Conservation (phyloP, 1,284 basidiomycete genomes). For the Apiotrichum montevideense region DNA sequence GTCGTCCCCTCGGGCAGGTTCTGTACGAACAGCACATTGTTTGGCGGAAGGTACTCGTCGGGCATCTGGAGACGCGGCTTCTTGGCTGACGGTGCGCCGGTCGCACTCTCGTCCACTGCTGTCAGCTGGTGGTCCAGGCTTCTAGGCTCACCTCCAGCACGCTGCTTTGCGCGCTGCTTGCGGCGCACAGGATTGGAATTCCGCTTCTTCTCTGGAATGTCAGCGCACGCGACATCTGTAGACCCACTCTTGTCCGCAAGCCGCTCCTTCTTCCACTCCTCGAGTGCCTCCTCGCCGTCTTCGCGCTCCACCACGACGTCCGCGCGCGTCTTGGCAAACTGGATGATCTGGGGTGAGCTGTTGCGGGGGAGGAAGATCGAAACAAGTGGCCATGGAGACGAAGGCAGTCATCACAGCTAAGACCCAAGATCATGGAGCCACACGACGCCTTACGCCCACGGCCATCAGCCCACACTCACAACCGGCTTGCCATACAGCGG, state of each 20-base stretch:
- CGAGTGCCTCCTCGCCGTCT: constrained; percentile 59
- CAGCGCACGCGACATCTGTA: not conserved
- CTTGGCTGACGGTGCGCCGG: constrained; percentile 41
- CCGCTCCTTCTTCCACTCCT: constrained; percentile 67
- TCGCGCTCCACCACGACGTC: constrained; percentile 78
- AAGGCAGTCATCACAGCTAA: too few relatives aligned
- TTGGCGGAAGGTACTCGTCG: constrained; percentile 98
- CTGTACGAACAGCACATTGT: constrained; percentile 98
- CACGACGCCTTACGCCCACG: not conserved
- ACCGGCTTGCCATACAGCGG: constrained; percentile 95
- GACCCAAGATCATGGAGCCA: too few relatives aligned
- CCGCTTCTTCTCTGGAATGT: constrained; percentile 60
- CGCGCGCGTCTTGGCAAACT: constrained; percentile 79
- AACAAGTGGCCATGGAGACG: not conserved
- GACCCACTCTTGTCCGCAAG: constrained; percentile 75
- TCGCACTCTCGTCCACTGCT: constrained; percentile 50
- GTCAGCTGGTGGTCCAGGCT: constrained; percentile 55
- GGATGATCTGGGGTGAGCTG: constrained; percentile 52
- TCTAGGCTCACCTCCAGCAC: constrained; percentile 53
- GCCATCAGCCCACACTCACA: constrained; percentile 51
- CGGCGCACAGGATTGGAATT: constrained; percentile 79
- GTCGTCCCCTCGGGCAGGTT: constrained; percentile 81
- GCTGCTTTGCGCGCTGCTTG: constrained; percentile 70
- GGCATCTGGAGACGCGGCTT: constrained; percentile 81
- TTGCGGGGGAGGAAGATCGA: not conserved